Percentiles rank a stretch among this genome's conserved stretches.
Conservation (phyloP, 2,329 filamentous ascomycete species). For the Cadophora luteo-olivacea region DNA sequence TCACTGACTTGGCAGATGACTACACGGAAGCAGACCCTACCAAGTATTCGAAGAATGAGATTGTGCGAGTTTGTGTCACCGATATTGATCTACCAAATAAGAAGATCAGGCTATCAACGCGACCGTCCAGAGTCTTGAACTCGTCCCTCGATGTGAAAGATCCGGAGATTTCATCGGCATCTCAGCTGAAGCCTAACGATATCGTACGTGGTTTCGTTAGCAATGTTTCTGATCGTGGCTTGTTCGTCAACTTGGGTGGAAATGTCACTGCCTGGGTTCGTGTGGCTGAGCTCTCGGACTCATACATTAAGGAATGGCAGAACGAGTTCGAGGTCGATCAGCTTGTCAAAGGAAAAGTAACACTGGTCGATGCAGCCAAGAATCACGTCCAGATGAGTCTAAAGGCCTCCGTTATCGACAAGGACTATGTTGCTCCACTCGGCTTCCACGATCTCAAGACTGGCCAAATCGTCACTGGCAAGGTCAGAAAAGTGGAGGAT, state of each 20-base stretch:
- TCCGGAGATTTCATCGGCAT: conserved; percentile 73
- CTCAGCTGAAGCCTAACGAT: conserved; percentile 78
- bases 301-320: conserved; percentile 96
- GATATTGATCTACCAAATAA: conserved; percentile 85
- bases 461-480: conserved; percentile 86
- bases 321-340: conserved; percentile 86
- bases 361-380: conserved; percentile 69
- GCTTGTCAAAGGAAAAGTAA: conserved; percentile 86
- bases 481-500: conserved; percentile 90
- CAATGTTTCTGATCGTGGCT: conserved; percentile 84
- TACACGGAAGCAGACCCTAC: conserved; percentile 80
- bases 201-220: conserved; percentile 91
- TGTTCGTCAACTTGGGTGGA: conserved; percentile 86
- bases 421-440: conserved; percentile 76
- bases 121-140: conserved; percentile 88
- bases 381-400: conserved; percentile 85
- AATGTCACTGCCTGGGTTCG: conserved; percentile 83
- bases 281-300: conserved; percentile 87
- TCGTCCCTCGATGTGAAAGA: conserved; percentile 84
- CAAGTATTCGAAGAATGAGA: conserved; percentile 81
- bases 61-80: conserved; percentile 85
- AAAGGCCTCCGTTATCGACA: conserved; percentile 83
- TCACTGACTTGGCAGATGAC: conserved; percentile 86
- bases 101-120: conserved; percentile 78
- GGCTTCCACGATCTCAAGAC: conserved; percentile 78